phyloP scores from a whole-genome alignment of 495 filamentous ascomycete species.

The Lasiosphaeriaceae sp. region DNA sequence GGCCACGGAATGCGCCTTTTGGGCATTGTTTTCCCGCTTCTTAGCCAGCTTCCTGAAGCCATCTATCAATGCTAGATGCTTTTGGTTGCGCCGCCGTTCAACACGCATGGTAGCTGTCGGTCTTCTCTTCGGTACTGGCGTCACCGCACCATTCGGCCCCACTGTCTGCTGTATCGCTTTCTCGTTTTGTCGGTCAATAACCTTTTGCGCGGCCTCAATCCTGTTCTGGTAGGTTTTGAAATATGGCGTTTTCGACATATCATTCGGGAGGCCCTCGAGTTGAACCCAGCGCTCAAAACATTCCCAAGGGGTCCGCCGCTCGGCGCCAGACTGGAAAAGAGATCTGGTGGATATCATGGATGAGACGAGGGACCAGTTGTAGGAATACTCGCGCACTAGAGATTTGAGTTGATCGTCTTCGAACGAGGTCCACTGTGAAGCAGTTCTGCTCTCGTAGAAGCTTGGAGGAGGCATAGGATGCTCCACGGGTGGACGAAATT shows the following conservation, averaged over 20 bases:
- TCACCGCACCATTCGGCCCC: conserved; percentile 52
- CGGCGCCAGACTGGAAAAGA: conserved; percentile 72
- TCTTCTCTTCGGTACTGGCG: conserved; percentile 54
- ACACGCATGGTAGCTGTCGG: conserved; percentile 72
- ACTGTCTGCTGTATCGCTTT: conserved; percentile 47
- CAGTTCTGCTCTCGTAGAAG: conserved; percentile 80
- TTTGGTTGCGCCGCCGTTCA: conserved; percentile 77
- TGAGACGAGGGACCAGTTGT: conserved; percentile 95
- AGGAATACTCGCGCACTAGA: conserved; percentile 85
- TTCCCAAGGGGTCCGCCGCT: conserved; percentile 94
- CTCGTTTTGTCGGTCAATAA: conserved; percentile 56
- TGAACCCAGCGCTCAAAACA: conserved; percentile 96
- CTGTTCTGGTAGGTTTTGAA: conserved; percentile 80
- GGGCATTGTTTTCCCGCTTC: conserved; percentile 77
- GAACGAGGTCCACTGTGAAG: conserved; percentile 84
- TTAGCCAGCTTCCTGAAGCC: conserved; percentile 93
- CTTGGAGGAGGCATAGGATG: conserved; percentile 78
- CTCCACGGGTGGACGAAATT: conserved; percentile 90
- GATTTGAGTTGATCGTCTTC: conserved; percentile 87
- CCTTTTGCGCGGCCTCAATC: conserved; percentile 73
- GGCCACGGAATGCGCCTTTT: conserved; percentile 81
- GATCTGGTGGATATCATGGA: conserved; percentile 71
- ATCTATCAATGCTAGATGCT: conserved; percentile 83
- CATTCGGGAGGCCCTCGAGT: conserved; percentile 80
- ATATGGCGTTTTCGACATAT: conserved; percentile 91